These are phyloP conservation scores for Aspergillus carlsbadensis DNA, from an alignment of 495 filamentous ascomycete species.

Conservation along the genomic window DNA sequence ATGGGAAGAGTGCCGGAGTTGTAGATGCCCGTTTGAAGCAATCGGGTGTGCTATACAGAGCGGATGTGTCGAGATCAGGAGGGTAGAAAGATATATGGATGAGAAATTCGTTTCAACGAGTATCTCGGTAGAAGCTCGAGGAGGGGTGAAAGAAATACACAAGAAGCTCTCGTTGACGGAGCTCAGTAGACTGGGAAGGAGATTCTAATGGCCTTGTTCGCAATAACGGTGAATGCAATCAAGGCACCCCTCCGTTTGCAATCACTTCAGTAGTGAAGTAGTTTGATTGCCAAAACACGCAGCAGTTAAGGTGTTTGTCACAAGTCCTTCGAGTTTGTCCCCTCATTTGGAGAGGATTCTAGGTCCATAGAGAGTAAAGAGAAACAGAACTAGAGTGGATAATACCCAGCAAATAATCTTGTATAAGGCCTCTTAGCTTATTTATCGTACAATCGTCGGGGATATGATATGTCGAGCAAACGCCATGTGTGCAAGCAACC, in stretches of 20 bases:
- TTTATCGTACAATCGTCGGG: constrained; percentile 37
- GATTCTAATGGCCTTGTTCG: constrained; percentile 1
- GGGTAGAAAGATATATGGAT: neutral
- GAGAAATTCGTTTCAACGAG: neutral
- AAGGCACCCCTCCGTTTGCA: neutral
- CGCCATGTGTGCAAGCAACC: constrained; percentile 29
- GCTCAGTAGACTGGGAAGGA: too few relatives aligned
- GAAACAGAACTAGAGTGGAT: neutral
- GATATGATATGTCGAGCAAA: constrained; percentile 28
- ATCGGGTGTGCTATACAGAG: too few relatives aligned
- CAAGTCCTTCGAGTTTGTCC: too few relatives aligned
- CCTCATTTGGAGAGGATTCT: too few relatives aligned
- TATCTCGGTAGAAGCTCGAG: neutral
- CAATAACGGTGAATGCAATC: neutral
- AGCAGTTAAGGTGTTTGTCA: too few relatives aligned
- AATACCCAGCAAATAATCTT: neutral
- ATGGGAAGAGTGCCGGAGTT: too few relatives aligned
- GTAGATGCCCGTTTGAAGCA: too few relatives aligned
- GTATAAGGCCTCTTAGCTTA: constrained; percentile 20
- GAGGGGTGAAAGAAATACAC: neutral
- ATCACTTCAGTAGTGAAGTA: neutral
- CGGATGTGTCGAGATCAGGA: neutral
- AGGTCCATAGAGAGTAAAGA: neutral
- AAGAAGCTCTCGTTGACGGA: neutral
- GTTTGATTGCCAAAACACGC: neutral